Percentiles rank a stretch among this genome's conserved stretches.
These are phyloP conservation scores for Trichoderma endophyticum DNA, from an alignment of 2,329 filamentous ascomycete genomes.

Conservation along the genomic window DNA sequence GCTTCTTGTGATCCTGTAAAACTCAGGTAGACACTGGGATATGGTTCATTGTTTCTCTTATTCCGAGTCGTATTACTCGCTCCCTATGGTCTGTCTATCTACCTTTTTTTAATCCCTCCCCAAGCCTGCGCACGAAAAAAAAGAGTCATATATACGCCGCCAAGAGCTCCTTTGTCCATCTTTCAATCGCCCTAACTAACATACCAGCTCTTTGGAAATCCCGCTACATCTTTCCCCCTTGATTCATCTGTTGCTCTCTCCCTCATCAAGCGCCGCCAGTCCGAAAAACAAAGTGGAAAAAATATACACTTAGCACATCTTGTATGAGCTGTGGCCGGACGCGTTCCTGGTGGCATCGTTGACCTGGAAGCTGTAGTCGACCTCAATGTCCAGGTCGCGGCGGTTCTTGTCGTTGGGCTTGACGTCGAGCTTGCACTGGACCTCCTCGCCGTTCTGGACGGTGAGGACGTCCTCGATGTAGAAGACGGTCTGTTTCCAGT, in stretches of 20 bases:
- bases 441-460: conserved; percentile 79
- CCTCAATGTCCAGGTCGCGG: conserved; percentile 87
- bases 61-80: conserved; percentile 7
- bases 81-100: conserved; percentile 13
- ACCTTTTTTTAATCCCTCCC: not conserved
- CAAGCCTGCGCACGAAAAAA: not conserved
- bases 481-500: conserved; percentile 99
- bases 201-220: not conserved
- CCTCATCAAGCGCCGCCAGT: not conserved
- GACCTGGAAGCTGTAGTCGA: conserved; percentile 78
- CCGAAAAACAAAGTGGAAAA: not conserved
- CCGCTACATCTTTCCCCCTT: not conserved
- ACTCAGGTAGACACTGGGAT: not conserved
- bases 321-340: conserved; percentile 74
- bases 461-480: conserved; percentile 93
- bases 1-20: not conserved
- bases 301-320: conserved; percentile 57
- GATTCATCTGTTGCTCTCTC: not conserved
- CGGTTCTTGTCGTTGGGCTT: conserved; percentile 92
- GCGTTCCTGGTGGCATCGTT: conserved; percentile 67
- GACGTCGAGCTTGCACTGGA: conserved; percentile 72
- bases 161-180: not conserved
- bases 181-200: not conserved
- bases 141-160: conserved; percentile 17
- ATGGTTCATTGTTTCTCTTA: not conserved